These are phyloP conservation scores for Blastocystis sp. DNA, from an alignment of 352 stramenopile species.

Conservation along the genomic window DNA sequence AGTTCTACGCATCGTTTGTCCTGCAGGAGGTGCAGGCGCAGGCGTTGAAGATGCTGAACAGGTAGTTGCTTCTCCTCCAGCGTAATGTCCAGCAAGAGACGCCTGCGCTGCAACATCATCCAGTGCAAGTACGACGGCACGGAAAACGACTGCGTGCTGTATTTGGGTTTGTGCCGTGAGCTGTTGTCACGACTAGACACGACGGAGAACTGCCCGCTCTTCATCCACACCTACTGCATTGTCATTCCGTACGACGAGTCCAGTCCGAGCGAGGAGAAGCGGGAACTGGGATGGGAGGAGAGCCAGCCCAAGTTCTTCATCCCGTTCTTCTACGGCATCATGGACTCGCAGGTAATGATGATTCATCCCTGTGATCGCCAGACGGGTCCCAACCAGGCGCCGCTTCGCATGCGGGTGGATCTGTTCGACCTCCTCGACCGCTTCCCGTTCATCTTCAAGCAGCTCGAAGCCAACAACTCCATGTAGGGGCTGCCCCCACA, in stretches of 20 bases:
- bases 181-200: not conserved
- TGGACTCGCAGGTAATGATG: slow-evolving; percentile 27
- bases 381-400: not conserved
- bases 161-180: not conserved
- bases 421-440: not conserved
- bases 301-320: slow-evolving; percentile 34
- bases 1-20: slow-evolving; percentile 14
- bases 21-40: slow-evolving; percentile 70
- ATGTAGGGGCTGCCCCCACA: not conserved
- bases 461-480: slow-evolving; percentile 20
- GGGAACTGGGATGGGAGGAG: slow-evolving; percentile 28
- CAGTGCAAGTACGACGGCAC: slow-evolving; percentile 28
- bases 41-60: slow-evolving; percentile 47
- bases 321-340: slow-evolving; percentile 55
- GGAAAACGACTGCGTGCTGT: slow-evolving; percentile 51
- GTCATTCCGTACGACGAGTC: slow-evolving; percentile 19
- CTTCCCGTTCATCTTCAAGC: slow-evolving; percentile 26
- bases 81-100: not conserved
- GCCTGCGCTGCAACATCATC: slow-evolving; percentile 21
- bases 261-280: not conserved
- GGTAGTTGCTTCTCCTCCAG: not conserved
- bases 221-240: slow-evolving; percentile 58
- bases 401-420: not conserved
- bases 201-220: not conserved
- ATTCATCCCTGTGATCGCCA: not conserved